Base-by-base conservation (phyloP, 257 asterid species). In the Scutellaria baicalensis region DNA sequence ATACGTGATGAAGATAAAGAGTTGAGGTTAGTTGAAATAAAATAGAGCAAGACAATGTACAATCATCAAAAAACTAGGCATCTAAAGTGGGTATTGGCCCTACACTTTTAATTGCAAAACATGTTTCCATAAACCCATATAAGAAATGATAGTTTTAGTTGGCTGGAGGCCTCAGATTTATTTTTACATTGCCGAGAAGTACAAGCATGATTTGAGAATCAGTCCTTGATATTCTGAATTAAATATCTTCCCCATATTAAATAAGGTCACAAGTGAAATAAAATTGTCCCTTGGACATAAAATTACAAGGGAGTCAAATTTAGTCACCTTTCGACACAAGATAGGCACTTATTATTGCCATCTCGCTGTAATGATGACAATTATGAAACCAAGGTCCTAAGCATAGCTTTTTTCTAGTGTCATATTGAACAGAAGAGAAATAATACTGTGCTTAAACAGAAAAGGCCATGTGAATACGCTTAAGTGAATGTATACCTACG, bases 261-360 rank as follows among this genome's bases (percentile, higher is more conserved):
- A 66, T 58, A 59, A n/a, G 59, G 67, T 20, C 77, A 40, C 50
- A 47, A 57, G 43, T 18, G 14, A 54, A 21, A 74, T 57, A 43
- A 48, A 36, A 18, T 21, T 33, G 12, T 74, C 66, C 59, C 74
- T 40, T 14, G 33, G 68, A 51, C 67, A 47, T 43, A 60, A 61
- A n/a, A 48, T 14, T 42, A 9, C 18, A 44, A 64, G 77, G 82
- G 77, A 63, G 10, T 6, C 20, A 59, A 59, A 56, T 71, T 2
- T 84, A 23, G 81, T 77, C 81, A 71, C 71, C 83, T 77, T 74
- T 80, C 61, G 84, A 81, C 76, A 84, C 82, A 6, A 81, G 77
- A 20, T 52, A 65, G 77, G 71, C 73, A 75, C 70, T 45, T 27
- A 2, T 17, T 35, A 50, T 13, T 43, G 69, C 81, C 76, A 73